Percentiles rank a stretch among this genome's conserved stretches.
phyloP scores from a whole-genome alignment of 225 moss, liverwort and hornwort species.

The Lunularia cruciata region DNA sequence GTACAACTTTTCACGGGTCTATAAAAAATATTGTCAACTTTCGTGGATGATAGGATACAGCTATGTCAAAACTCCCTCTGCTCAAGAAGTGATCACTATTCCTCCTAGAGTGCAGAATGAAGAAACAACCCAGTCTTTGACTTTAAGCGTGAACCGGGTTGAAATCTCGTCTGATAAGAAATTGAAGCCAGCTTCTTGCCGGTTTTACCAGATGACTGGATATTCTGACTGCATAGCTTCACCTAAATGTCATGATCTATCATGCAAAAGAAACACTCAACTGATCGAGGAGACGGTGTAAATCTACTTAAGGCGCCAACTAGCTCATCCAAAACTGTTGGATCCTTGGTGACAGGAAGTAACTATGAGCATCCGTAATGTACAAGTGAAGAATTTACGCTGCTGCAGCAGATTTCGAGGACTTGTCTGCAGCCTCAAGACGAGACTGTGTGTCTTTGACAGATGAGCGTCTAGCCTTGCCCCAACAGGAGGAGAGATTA shows the following conservation, averaged over 20 bases:
- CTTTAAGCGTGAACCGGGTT: neutral
- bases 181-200: neutral
- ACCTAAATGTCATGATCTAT: slow-evolving; percentile 5
- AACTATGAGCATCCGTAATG: neutral
- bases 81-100: too few species aligned
- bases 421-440: neutral
- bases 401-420: neutral
- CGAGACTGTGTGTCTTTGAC: neutral
- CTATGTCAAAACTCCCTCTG: too few species aligned
- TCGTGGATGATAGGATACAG: too few species aligned
- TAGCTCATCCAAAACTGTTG: slow-evolving; percentile 6
- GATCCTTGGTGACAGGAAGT: neutral
- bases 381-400: neutral
- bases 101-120: too few species aligned
- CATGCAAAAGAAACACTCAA: neutral
- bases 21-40: too few species aligned
- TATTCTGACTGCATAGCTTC: neutral
- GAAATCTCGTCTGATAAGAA: neutral
- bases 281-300: neutral
- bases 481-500: slow-evolving; percentile 9
- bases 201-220: neutral
- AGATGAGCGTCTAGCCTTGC: too few species aligned
- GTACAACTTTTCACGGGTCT: too few species aligned
- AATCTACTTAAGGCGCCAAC: neutral
- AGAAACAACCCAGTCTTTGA: too few species aligned